Conservation (phyloP, 2,329 filamentous ascomycete species). For the Peltaster fructicola region DNA sequence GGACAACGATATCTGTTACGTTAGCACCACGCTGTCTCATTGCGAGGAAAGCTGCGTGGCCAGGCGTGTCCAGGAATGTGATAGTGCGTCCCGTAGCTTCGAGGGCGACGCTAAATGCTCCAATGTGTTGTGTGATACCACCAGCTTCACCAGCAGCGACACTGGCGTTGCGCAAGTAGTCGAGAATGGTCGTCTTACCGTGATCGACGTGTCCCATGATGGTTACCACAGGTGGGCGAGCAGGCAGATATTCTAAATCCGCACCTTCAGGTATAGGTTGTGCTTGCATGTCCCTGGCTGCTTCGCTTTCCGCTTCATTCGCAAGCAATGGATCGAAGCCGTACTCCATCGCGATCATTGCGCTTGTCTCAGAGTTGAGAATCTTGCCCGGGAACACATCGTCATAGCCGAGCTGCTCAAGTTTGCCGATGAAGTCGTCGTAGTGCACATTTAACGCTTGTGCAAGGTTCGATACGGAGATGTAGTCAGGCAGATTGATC, state of each 20-base stretch:
- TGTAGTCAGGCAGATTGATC: slow-evolving; percentile 76
- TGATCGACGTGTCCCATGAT: slow-evolving; percentile 99
- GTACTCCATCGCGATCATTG: slow-evolving; percentile 79
- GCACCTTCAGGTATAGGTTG: slow-evolving; percentile 42
- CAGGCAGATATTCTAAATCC: slow-evolving; percentile 50
- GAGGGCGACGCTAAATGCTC: slow-evolving; percentile 84
- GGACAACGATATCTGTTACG: slow-evolving; percentile 88
- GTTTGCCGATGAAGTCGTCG: slow-evolving; percentile 52
- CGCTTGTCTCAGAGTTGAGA: slow-evolving; percentile 77
- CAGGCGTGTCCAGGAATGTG: slow-evolving; percentile 92
- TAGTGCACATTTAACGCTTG: slow-evolving; percentile 53
- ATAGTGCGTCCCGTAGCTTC: slow-evolving; percentile 50
- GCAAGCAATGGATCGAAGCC: slow-evolving; percentile 61
- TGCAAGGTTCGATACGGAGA: slow-evolving; percentile 71
- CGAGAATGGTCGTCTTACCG: slow-evolving; percentile 90
- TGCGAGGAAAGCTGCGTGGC: slow-evolving; percentile 83
- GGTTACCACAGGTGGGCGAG: slow-evolving; percentile 80
- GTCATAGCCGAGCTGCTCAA: slow-evolving; percentile 79
- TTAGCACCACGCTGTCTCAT: slow-evolving; percentile 94
- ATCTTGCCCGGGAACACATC: slow-evolving; percentile 68
- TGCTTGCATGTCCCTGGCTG: slow-evolving; percentile 53
- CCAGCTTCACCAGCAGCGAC: slow-evolving; percentile 84
- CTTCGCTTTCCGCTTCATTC: slow-evolving; percentile 34
- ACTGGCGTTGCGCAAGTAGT: slow-evolving; percentile 83
- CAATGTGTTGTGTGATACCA: slow-evolving; percentile 96